Conservation (phyloP, 768 basidiomycete species). For the Lactarius psammicola region DNA sequence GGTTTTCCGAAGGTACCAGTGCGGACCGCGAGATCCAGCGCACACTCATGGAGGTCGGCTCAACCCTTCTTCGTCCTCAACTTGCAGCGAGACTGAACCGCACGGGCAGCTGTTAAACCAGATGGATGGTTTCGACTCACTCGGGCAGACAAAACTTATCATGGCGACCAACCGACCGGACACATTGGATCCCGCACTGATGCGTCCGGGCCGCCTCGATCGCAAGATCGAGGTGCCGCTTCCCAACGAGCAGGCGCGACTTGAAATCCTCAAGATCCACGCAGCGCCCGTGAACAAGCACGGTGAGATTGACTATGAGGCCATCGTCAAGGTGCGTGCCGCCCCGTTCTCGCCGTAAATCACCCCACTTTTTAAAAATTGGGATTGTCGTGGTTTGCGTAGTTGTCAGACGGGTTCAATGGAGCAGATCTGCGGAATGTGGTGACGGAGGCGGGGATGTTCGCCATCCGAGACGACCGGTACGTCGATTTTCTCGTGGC, state of each 20-base stretch:
- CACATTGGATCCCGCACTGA: conserved; percentile 93
- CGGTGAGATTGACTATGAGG: conserved; percentile 96
- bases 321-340: conserved; percentile 81
- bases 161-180: conserved; percentile 99
- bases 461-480: conserved; percentile 96
- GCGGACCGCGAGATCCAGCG: conserved; percentile 99
- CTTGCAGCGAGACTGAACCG: background rate
- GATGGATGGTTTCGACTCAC: conserved; percentile 99
- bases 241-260: conserved; percentile 93
- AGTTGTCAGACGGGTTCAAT: conserved; percentile 91
- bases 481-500: conserved; percentile 35
- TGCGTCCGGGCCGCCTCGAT: conserved; percentile 94
- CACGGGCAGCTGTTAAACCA: conserved; percentile 81
- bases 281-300: conserved; percentile 90
- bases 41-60: conserved; percentile 89
- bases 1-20: conserved; percentile 91
- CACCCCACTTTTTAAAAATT: background rate
- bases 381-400: conserved; percentile 12
- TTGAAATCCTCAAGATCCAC: conserved; percentile 98
- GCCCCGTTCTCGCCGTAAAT: conserved; percentile 6
- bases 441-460: conserved; percentile 96
- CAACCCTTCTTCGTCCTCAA: background rate
- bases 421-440: conserved; percentile 96
- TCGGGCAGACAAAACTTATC: conserved; percentile 94
- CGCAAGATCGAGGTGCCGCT: conserved; percentile 97